Percentiles rank a stretch among this genome's conserved stretches.
Conservation (phyloP, 1,139 yeast species). For the Candida tetrigidarum region DNA sequence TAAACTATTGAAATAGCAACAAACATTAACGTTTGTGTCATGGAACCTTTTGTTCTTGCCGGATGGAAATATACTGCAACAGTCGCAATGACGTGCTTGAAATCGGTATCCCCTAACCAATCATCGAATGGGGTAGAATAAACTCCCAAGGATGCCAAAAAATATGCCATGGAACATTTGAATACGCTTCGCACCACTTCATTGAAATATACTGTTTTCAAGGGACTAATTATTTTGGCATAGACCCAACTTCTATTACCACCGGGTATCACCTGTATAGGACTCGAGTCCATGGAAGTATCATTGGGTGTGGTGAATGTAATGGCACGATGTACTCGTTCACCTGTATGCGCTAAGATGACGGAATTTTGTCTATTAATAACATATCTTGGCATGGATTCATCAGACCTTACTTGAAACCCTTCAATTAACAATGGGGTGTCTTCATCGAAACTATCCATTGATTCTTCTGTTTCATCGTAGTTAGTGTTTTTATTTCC, state of each 20-base stretch:
- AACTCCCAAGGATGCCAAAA: constrained; percentile 77
- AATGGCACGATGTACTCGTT: constrained; percentile 39
- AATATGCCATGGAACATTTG: constrained; percentile 74
- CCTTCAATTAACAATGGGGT: constrained; percentile 2
- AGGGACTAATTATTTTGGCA: constrained; percentile 3
- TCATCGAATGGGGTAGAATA: constrained; percentile 61
- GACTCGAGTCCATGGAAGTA: constrained; percentile 1
- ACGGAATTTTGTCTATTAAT: constrained; percentile 38
- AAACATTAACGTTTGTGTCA: constrained; percentile 73
- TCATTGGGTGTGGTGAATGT: constrained; percentile 14
- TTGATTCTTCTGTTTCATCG: constrained; percentile 9
- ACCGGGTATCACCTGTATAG: background rate
- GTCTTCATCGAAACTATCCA: constrained; percentile 8
- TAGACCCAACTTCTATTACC: background rate
- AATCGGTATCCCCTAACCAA: constrained; percentile 67
- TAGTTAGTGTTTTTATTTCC: background rate
- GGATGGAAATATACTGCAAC: constrained; percentile 88
- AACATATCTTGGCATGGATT: constrained; percentile 16
- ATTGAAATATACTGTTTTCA: constrained; percentile 18
- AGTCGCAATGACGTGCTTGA: constrained; percentile 82
- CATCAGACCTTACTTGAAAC: constrained; percentile 12
- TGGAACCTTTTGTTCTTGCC: constrained; percentile 76
- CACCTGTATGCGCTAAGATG: constrained; percentile 44
- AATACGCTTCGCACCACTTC: constrained; percentile 40
- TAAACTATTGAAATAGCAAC: constrained; percentile 59